Percentiles rank a stretch among this genome's conserved stretches.
Evolutionary conservation across 768 basidiomycete species (phyloP).

Genomic region (Kwoniella heveanensis): DNA sequence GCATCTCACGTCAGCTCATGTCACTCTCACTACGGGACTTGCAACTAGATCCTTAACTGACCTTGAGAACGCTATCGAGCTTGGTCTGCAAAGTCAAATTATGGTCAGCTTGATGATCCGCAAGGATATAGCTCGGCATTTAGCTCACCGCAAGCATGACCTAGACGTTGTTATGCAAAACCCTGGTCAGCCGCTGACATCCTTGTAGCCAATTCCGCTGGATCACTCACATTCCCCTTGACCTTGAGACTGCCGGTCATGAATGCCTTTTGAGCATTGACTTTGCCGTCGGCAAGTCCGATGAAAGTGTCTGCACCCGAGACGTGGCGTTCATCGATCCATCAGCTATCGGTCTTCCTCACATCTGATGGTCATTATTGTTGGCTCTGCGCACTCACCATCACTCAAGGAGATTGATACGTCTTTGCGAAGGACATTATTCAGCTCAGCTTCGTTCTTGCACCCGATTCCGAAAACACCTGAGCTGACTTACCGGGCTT

Average conservation of each 20-base stretch:
- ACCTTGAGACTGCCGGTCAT: conserved; percentile 90
- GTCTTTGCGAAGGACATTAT: conserved; percentile 62
- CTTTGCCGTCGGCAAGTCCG: conserved; percentile 64
- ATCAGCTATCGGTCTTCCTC: no score
- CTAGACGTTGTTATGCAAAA: no score
- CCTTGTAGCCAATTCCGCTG: no score
- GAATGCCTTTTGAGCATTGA: conserved; percentile 92
- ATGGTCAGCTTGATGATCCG: conserved; percentile 7
- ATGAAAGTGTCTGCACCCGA: conserved; percentile 63
- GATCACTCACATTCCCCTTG: conserved; percentile 51
- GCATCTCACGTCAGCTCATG: conserved; percentile 9
- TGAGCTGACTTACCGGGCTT: conserved; percentile 44
- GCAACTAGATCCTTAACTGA: conserved; percentile 58
- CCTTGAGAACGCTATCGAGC: conserved; percentile 80
- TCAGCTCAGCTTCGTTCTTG: conserved; percentile 29
- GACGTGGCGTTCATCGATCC: no score
- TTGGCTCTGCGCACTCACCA: conserved; percentile 39
- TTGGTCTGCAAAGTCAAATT: conserved; percentile 63
- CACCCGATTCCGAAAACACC: conserved; percentile 14
- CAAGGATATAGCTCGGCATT: background rate
- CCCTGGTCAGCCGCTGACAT: no score
- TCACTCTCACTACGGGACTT: background rate
- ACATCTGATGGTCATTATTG: no score
- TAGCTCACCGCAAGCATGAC: conserved; percentile 48
- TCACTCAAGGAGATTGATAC: conserved; percentile 72